Conservation (phyloP, 257 asterid species). For the Jacaranda mimosifolia region DNA sequence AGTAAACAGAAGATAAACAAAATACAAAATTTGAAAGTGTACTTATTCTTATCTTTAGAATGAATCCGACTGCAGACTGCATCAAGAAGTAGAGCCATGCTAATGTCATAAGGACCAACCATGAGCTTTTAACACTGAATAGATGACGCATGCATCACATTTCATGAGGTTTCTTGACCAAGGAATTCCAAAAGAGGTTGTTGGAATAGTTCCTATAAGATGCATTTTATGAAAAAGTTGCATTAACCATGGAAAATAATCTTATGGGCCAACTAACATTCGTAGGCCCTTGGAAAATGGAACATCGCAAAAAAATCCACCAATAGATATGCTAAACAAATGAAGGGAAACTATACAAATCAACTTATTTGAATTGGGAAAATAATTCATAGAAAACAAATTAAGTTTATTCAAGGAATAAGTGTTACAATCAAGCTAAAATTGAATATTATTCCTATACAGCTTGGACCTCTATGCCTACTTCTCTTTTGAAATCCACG, state of each 20-base stretch:
- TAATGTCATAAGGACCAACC: slow-evolving; percentile 60
- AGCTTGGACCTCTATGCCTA: not conserved
- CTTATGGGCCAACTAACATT: slow-evolving; percentile 6
- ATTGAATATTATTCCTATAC: not conserved
- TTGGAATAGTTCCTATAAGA: slow-evolving; percentile 71
- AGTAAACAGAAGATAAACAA: not conserved
- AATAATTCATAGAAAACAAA: not conserved
- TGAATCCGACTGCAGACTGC: slow-evolving; percentile 54
- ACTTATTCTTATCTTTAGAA: slow-evolving; percentile 64
- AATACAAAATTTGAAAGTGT: slow-evolving; percentile 2
- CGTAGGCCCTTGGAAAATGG: not conserved
- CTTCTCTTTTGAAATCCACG: not conserved
- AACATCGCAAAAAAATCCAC: not conserved
- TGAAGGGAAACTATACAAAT: not conserved
- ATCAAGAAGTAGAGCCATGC: slow-evolving; percentile 56
- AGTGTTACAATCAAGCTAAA: too few species aligned
- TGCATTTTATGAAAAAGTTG: slow-evolving; percentile 11
- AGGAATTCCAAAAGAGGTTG: slow-evolving; percentile 77
- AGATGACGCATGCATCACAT: slow-evolving; percentile 44
- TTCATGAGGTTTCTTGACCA: slow-evolving; percentile 59
- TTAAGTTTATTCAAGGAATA: not conserved
- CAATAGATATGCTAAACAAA: not conserved
- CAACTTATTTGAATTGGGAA: not conserved
- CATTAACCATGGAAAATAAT: slow-evolving; percentile 16
- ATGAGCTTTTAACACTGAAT: slow-evolving; percentile 41